These are phyloP conservation scores for Diaporthe longicolla DNA, from an alignment of 2,329 filamentous ascomycete genomes.

Conservation along the genomic window DNA sequence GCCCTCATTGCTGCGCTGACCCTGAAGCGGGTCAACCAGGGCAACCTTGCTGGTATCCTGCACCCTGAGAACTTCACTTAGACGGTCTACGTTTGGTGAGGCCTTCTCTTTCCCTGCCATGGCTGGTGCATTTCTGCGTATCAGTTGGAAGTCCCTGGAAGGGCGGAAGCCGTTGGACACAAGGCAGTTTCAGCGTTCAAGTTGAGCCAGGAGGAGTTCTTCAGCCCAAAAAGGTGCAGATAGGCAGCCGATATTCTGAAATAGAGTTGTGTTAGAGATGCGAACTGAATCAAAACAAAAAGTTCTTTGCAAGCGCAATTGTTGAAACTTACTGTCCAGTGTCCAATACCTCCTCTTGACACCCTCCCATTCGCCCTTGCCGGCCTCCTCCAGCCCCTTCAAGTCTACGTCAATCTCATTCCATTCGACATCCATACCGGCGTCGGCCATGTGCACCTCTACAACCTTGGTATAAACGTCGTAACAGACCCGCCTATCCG, in stretches of 20 bases:
- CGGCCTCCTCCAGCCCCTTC: constrained; percentile 73
- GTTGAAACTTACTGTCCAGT: constrained; percentile 72
- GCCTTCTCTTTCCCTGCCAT: background rate
- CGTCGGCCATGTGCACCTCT: constrained; percentile 91
- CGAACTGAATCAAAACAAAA: constrained; percentile 40
- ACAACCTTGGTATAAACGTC: constrained; percentile 95
- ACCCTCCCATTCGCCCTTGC: constrained; percentile 86
- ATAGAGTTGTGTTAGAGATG: constrained; percentile 46
- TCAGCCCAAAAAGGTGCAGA: constrained; percentile 80
- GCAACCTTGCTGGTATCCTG: constrained; percentile 74
- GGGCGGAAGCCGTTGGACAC: background rate
- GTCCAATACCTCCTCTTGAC: constrained; percentile 93
- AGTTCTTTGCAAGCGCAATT: background rate
- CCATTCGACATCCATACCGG: constrained; percentile 92
- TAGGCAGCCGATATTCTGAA: constrained; percentile 78
- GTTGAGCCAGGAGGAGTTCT: constrained; percentile 10
- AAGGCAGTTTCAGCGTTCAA: background rate
- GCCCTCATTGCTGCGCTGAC: constrained; percentile 88
- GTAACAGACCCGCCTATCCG: constrained; percentile 92
- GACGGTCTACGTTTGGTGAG: background rate
- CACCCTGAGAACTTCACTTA: constrained; percentile 74
- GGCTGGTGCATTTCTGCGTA: constrained; percentile 11
- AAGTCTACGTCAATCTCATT: constrained; percentile 81
- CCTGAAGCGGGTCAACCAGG: constrained; percentile 73
- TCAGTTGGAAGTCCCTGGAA: background rate